phyloP scores from a whole-genome alignment of 2,329 filamentous ascomycete species.

The Podosphaera xanthii region DNA sequence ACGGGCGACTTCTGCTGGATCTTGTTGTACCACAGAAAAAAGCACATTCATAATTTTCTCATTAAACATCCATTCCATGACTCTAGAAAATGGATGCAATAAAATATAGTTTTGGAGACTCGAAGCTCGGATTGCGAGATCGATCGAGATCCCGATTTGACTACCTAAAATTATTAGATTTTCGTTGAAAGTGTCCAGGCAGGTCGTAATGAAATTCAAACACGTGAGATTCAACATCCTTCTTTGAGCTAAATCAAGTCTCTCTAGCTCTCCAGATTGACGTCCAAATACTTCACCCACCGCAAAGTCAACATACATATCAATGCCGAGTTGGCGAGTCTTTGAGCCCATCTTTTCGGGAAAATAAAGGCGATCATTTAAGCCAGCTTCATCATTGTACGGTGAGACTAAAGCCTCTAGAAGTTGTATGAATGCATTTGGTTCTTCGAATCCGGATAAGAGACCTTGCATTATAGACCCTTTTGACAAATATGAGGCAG shows the following conservation, averaged over 20 bases:
- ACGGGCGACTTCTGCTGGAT: slow-evolving; percentile 46
- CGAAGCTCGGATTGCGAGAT: slow-evolving; percentile 49
- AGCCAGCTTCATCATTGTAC: slow-evolving; percentile 30
- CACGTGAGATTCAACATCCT: slow-evolving; percentile 58
- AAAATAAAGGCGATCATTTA: slow-evolving; percentile 63
- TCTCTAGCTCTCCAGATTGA: slow-evolving; percentile 31
- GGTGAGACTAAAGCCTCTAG: slow-evolving; percentile 51
- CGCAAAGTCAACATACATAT: slow-evolving; percentile 80
- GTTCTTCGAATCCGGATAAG: slow-evolving; percentile 60
- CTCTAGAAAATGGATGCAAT: slow-evolving; percentile 75
- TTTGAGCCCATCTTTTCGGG: slow-evolving; percentile 62
- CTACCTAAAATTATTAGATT: slow-evolving; percentile 72
- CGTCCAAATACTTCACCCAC: slow-evolving; percentile 55
- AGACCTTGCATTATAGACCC: slow-evolving; percentile 47
- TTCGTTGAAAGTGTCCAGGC: slow-evolving; percentile 78
- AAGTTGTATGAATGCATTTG: slow-evolving; percentile 61
- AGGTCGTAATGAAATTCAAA: slow-evolving; percentile 60
- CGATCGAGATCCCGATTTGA: slow-evolving; percentile 51
- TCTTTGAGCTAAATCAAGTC: slow-evolving; percentile 34
- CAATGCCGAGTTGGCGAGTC: slow-evolving; percentile 65
- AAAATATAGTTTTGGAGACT: slow-evolving; percentile 61
- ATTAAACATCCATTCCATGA: slow-evolving; percentile 98
- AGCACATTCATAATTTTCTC: slow-evolving; percentile 63
- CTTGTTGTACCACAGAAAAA: slow-evolving; percentile 58
- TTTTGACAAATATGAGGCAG: slow-evolving; percentile 7